Percentiles rank a stretch among this genome's conserved stretches.
Evolutionary conservation across 1,139 yeast species (phyloP).

Genomic region (Nakaseomyces uthaithaninus): DNA sequence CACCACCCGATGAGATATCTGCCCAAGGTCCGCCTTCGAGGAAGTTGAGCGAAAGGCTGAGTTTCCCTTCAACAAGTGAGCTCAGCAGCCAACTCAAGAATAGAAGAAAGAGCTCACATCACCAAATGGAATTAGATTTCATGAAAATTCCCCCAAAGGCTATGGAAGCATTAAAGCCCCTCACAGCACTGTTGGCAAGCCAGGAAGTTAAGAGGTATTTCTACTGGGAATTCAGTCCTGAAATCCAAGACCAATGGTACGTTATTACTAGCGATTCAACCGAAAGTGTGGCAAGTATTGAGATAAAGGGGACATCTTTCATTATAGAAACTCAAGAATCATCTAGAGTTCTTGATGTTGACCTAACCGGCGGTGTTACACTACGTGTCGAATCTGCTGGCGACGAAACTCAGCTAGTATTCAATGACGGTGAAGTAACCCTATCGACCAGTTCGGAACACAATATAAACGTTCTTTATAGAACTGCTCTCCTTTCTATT

Average conservation of each 20-base stretch:
- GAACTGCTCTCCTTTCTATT: constrained; percentile 17
- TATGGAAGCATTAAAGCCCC: constrained; percentile 4
- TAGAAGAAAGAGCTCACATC: constrained; percentile 5
- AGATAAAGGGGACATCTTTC: constrained; percentile 5
- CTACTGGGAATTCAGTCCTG: constrained; percentile 10
- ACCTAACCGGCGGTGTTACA: constrained; percentile 10
- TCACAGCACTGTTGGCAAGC: constrained; percentile 5
- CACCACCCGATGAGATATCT: background rate
- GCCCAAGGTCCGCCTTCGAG: constrained; percentile 3
- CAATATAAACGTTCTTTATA: constrained; percentile 11
- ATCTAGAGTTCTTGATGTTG: constrained; percentile 8
- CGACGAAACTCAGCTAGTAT: constrained; percentile 7
- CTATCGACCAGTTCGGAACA: constrained; percentile 10
- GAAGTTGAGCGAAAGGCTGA: constrained; percentile 3
- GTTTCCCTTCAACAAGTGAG: constrained; percentile 5
- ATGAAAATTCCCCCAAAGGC: constrained; percentile 6
- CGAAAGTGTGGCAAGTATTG: constrained; percentile 5
- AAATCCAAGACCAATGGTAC: background rate
- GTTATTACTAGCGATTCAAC: constrained; percentile 3
- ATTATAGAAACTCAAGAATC: constrained; percentile 4
- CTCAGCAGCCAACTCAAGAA: constrained; percentile 1
- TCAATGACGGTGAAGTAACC: constrained; percentile 12
- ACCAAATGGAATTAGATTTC: constrained; percentile 3
- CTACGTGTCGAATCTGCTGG: constrained; percentile 10
- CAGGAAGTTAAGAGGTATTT: constrained; percentile 5